Evolutionary conservation across 2,329 filamentous ascomycete species (phyloP), one percentile per base, ranked within the genome.

Genomic region (Capronia americana): DNA sequence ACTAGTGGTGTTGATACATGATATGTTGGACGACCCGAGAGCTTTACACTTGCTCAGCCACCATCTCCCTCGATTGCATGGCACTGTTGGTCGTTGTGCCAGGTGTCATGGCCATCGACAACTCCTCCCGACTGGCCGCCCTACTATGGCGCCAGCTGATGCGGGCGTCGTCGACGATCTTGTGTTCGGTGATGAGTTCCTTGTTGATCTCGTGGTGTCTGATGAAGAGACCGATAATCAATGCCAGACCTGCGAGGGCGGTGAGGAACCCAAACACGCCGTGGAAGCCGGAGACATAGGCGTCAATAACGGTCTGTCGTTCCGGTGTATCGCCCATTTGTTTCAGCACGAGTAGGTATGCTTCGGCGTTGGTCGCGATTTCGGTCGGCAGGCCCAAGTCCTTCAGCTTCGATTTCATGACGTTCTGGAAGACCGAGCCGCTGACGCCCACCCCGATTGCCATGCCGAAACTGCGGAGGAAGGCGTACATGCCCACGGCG

Each of bases 391-490:
- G 50, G 53, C 51, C 41, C 50, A 73, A 59, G 24, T 34, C 50
- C 28, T 60, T 56, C 30, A 80, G 71, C 57, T 74, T 74, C 51
- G 60, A 61, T 12, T 71, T 73, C 70, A 82, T 77, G 2, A 77
- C 70, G 57, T 80, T 82, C 62, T 82, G 74, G 57, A 84, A 79
- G 7, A 82, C 69, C 0, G 78, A 74, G 4, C 75, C 77, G 2
- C 77, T 75, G 8, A 79, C 69, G 20, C 79, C 79, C 4, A 84
- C 75, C 10, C 81, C 81, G 26, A 81, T 65, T 11, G 78, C 77
- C 80, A 82, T 81, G 1, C 82, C 82, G 63, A 82, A 75, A 5
- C 76, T 78, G 24, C 75, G 76, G 12, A 78, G 73, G 68, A 79
- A 78, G 1, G 72, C 75, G 67, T 78, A 80, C 78, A 77, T 79